Conservation (phyloP, 2,329 filamentous ascomycete genomes). For the Tothia fuscella region DNA sequence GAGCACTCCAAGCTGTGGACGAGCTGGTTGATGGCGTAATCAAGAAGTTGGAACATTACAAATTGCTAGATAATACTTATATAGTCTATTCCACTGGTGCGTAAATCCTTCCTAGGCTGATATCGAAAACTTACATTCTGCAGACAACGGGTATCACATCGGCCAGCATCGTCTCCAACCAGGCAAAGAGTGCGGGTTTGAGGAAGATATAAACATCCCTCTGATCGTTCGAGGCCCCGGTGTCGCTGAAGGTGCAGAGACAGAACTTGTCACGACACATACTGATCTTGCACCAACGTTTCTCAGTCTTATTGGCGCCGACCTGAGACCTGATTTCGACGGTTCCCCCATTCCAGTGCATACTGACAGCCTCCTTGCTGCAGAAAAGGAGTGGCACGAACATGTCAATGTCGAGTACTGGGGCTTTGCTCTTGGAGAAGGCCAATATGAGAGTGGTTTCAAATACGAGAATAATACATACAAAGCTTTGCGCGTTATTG, state of each 20-base stretch:
- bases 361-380: conserved; percentile 8
- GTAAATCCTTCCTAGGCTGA: too few relatives aligned
- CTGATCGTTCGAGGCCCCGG: conserved; percentile 27
- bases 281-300: conserved; percentile 30
- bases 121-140: too few relatives aligned
- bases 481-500: conserved; percentile 8
- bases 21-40: conserved; percentile 39
- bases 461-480: conserved; percentile 8
- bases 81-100: conserved; percentile 28
- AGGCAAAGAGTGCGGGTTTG: conserved; percentile 27
- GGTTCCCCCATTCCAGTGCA: conserved; percentile 24
- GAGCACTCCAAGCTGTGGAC: conserved; percentile 41
- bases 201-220: conserved; percentile 30
- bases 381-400: conserved; percentile 17
- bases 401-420: conserved; percentile 32
- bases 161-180: conserved; percentile 28
- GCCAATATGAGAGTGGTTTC: conserved; percentile 10
- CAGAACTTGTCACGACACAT: conserved; percentile 25
- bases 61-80: conserved; percentile 35
- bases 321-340: conserved; percentile 22
- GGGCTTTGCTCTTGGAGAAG: conserved; percentile 17
- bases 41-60: conserved; percentile 27
- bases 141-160: conserved; percentile 30
- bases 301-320: conserved; percentile 21
- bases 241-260: conserved; percentile 18